These are phyloP conservation scores for Populus simonii DNA, from an alignment of 345 rosid species.

Conservation along the genomic window DNA sequence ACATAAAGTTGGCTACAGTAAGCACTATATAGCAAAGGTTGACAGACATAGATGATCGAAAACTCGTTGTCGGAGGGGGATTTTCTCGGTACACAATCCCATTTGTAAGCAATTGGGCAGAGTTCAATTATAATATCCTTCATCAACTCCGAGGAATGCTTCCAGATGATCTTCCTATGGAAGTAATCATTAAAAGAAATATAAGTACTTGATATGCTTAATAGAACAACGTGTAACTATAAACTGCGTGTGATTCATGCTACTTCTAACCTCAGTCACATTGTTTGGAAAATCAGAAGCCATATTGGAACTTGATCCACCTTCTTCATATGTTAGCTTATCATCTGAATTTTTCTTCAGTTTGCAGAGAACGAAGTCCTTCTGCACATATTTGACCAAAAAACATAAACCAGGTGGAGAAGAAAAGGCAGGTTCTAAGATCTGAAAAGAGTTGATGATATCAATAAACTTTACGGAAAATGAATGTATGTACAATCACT, in stretches of 20 bases:
- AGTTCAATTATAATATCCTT: background rate
- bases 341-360: background rate
- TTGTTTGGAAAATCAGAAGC: background rate
- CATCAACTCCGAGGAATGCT: background rate
- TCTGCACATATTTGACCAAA: background rate
- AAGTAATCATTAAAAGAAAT: background rate
- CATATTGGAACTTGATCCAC: background rate
- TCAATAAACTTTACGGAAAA: background rate
- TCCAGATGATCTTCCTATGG: background rate
- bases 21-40: background rate
- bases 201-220: background rate
- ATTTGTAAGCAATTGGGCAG: background rate
- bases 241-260: background rate
- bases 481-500: background rate
- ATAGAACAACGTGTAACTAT: background rate
- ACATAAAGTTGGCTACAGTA: background rate
- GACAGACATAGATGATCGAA: background rate
- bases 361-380: background rate
- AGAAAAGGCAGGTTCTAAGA: background rate
- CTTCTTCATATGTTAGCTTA: background rate
- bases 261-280: background rate
- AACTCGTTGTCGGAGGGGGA: background rate
- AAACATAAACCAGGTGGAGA: background rate
- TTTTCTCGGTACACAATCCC: background rate
- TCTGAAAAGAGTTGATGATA: background rate